Percentiles rank a stretch among this genome's conserved stretches.
These are phyloP conservation scores for Rugosomyces carneus DNA, from an alignment of 1,284 basidiomycete species.

Conservation along the genomic window DNA sequence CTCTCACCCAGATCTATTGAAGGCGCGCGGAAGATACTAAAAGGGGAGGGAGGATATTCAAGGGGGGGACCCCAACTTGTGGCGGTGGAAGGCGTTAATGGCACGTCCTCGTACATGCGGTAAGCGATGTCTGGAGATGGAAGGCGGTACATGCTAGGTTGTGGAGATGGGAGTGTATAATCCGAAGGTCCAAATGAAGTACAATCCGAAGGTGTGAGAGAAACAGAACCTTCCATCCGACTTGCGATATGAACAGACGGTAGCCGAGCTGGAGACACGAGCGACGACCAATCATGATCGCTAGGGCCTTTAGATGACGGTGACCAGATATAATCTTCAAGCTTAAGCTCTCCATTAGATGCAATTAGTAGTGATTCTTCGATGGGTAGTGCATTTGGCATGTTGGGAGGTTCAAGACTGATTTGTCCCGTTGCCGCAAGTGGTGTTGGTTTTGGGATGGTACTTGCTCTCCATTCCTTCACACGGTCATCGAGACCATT, in stretches of 20 bases:
- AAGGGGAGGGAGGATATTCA: conserved; percentile 32
- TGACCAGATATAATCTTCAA: conserved; percentile 67
- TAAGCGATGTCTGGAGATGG: conserved; percentile 42
- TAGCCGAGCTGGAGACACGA: conserved; percentile 29
- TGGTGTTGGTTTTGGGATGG: conserved; percentile 43
- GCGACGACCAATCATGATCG: conserved; percentile 33
- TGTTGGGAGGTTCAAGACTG: conserved; percentile 46
- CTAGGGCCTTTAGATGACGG: conserved; percentile 59
- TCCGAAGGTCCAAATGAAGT: conserved; percentile 45
- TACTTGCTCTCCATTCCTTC: conserved; percentile 57
- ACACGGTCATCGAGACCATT: conserved; percentile 50
- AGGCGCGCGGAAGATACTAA: conserved; percentile 25
- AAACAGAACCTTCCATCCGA: conserved; percentile 52
- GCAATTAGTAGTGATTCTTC: conserved; percentile 23
- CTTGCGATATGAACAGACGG: conserved; percentile 54
- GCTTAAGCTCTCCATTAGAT: conserved; percentile 39
- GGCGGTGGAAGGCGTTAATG: conserved; percentile 38
- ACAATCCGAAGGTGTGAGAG: conserved; percentile 46
- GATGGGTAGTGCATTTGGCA: conserved; percentile 42
- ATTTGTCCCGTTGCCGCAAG: conserved; percentile 46
- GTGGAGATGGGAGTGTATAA: conserved; percentile 26
- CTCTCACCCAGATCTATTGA: conserved; percentile 41
- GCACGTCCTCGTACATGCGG: conserved; percentile 44
- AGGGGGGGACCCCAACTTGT: conserved; percentile 47
- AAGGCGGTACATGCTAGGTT: conserved; percentile 21